Conservation (phyloP, 352 stramenopile species). For the Phytophthora parvispora region DNA sequence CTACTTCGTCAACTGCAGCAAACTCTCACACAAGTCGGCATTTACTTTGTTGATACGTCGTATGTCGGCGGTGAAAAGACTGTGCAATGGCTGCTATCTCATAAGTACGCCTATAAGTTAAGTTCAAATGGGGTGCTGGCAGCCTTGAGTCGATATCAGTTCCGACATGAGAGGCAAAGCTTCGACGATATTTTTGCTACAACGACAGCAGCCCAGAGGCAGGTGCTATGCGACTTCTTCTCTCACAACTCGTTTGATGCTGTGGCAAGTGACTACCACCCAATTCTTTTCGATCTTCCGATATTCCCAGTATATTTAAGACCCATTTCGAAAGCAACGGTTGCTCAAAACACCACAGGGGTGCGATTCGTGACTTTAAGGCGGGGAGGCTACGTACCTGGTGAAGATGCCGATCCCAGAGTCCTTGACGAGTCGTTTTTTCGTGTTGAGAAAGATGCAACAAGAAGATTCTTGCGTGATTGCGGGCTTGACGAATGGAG, state of each 20-base stretch:
- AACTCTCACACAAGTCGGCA: slow-evolving; percentile 48
- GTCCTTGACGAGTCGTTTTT: slow-evolving; percentile 70
- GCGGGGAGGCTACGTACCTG: slow-evolving; percentile 52
- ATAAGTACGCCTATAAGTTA: slow-evolving; percentile 55
- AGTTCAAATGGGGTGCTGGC: slow-evolving; percentile 57
- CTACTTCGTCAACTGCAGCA: slow-evolving; percentile 29
- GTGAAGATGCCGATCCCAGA: slow-evolving; percentile 47
- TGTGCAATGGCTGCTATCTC: slow-evolving; percentile 52
- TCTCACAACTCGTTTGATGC: slow-evolving; percentile 40
- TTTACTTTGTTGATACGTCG: slow-evolving; percentile 55
- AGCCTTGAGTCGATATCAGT: slow-evolving; percentile 44
- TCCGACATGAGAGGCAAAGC: slow-evolving; percentile 31
- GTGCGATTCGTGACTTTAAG: slow-evolving; percentile 37
- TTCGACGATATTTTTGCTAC: slow-evolving; percentile 54
- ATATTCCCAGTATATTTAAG: slow-evolving; percentile 55
- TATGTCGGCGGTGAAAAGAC: slow-evolving; percentile 52
- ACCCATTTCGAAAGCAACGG: neutral
- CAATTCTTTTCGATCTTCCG: slow-evolving; percentile 55
- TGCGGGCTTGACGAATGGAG: slow-evolving; percentile 66
- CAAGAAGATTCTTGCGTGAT: slow-evolving; percentile 59
- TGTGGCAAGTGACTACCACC: slow-evolving; percentile 45
- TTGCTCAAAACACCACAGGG: neutral
- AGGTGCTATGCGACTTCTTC: slow-evolving; percentile 58
- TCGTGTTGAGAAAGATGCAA: slow-evolving; percentile 35
- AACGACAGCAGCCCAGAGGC: slow-evolving; percentile 32